Percentiles rank a stretch among this genome's conserved stretches.
Conservation (phyloP, 225 moss, liverwort and hornwort species). For the Thuidium tamariscinum region DNA sequence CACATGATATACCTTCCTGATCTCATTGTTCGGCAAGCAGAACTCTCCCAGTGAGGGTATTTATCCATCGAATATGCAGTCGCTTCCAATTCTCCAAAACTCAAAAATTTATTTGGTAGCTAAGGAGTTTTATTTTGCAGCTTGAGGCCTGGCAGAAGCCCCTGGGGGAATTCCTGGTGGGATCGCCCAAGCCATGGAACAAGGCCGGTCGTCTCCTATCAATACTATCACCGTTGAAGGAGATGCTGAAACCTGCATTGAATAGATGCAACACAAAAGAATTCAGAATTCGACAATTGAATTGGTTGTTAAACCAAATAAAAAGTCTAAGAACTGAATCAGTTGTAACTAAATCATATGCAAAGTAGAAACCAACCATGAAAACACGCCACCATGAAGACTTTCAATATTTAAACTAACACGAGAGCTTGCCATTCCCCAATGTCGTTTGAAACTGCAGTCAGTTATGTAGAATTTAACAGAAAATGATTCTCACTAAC, state of each 20-base stretch:
- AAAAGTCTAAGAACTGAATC: too few relatives aligned
- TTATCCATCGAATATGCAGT: not conserved
- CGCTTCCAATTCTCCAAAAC: not conserved
- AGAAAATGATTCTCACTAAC: not conserved
- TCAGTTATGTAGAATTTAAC: not conserved
- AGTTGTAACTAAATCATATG: not conserved
- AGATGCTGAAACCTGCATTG: not conserved
- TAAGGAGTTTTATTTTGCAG: not conserved
- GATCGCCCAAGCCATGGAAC: not conserved
- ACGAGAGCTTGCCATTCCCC: not conserved
- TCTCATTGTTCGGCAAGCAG: not conserved
- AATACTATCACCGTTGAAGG: constrained; percentile 4
- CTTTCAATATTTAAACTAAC: not conserved
- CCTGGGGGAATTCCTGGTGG: not conserved
- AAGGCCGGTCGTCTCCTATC: constrained; percentile 2
- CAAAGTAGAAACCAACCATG: not conserved
- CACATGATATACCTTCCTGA: not conserved
- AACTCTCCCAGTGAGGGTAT: not conserved
- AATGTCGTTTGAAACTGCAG: not conserved
- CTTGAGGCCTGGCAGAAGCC: not conserved
- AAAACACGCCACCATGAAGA: not conserved
- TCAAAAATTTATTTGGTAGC: not conserved
- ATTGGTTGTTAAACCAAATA: not conserved
- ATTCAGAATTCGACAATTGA: not conserved
- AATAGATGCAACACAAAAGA: not conserved